Evolutionary conservation across 1,284 basidiomycete species (phyloP).

Genomic region (Boletellus dicymbophilus): DNA sequence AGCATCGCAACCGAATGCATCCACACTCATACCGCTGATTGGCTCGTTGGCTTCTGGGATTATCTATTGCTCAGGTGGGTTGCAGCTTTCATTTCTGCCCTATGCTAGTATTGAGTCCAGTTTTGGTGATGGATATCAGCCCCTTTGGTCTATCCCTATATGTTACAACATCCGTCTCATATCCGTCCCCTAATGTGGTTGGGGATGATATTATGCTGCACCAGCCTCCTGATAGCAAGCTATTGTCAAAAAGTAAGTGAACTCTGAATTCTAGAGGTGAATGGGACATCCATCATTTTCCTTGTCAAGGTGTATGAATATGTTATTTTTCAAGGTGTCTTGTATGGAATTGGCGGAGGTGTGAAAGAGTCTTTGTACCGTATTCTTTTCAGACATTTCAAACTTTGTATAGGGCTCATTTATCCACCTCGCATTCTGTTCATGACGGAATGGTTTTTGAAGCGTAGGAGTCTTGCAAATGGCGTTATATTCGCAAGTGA

Average conservation of each 20-base stretch:
- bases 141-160: background rate
- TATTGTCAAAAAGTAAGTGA: slow-evolving; percentile 1
- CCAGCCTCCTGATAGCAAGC: background rate
- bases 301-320: background rate
- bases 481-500: background rate
- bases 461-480: background rate
- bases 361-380: background rate
- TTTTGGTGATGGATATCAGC: background rate
- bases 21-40: no score
- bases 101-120: background rate
- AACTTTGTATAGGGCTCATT: background rate
- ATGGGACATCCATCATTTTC: no score
- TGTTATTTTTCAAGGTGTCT: background rate
- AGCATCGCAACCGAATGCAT: no score
- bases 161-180: background rate
- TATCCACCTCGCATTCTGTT: background rate
- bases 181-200: background rate
- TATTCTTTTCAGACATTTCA: background rate
- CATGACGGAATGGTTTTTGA: background rate
- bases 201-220: background rate
- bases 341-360: slow-evolving; percentile 1
- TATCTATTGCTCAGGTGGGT: background rate
- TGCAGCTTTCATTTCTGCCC: background rate
- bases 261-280: background rate
- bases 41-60: no score